Evolutionary conservation across 2,329 filamentous ascomycete species (phyloP).

Genomic region (Diaporthe ilicicola): DNA sequence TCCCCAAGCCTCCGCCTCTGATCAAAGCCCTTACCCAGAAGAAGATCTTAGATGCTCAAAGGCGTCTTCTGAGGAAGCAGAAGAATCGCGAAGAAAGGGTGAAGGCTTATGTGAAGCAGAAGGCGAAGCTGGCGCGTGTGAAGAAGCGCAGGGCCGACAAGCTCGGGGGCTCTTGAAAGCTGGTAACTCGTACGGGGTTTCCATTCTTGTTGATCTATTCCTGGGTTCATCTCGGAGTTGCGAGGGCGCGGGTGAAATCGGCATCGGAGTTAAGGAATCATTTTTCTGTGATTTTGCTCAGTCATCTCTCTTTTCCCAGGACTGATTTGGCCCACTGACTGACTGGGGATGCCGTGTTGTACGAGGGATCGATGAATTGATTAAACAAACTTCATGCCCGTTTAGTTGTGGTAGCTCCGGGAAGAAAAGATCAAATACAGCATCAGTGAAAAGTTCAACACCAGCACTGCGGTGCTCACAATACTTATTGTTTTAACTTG

Average conservation of each 20-base stretch:
- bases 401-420: not conserved
- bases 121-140: not conserved
- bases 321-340: not conserved
- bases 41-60: conserved; percentile 6
- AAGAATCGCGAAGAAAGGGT: conserved; percentile 5
- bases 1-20: not conserved
- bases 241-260: conserved; percentile 26
- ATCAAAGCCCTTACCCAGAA: not conserved
- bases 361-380: conserved; percentile 2
- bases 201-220: conserved; percentile 21
- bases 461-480: not conserved
- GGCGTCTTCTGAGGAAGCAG: not conserved
- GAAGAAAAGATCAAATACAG: not conserved
- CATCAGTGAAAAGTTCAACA: not conserved
- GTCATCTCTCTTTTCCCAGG: not conserved
- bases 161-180: not conserved
- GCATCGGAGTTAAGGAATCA: conserved; percentile 32
- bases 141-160: not conserved
- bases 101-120: not conserved
- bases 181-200: not conserved
- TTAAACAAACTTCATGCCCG: conserved; percentile 13
- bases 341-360: conserved; percentile 2
- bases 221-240: conserved; percentile 30
- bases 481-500: not conserved
- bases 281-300: not conserved